Conservation (phyloP, 78 protist genomes). For the Dictyostelium purpureum region DNA sequence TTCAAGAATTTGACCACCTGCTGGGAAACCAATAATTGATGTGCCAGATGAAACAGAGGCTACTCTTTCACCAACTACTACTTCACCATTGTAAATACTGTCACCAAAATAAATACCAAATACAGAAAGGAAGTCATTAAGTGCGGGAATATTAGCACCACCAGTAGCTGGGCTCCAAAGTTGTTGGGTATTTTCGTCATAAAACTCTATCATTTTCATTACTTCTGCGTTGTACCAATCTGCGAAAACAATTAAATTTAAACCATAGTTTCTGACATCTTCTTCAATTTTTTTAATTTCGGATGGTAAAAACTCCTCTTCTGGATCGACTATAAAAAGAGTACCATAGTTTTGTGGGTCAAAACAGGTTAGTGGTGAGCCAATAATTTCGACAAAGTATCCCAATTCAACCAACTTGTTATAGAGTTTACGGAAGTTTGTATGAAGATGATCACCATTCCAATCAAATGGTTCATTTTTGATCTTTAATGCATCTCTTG, state of each 20-base stretch:
- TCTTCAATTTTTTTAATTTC: slow-evolving; percentile 87
- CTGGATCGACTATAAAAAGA: slow-evolving; percentile 95
- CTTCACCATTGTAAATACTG: slow-evolving; percentile 56
- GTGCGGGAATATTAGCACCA: slow-evolving; percentile 95
- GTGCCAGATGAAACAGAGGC: slow-evolving; percentile 40
- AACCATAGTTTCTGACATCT: slow-evolving; percentile 86
- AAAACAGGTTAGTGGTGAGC: slow-evolving; percentile 91
- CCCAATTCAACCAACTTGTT: background rate
- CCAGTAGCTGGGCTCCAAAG: slow-evolving; percentile 94
- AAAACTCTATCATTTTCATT: slow-evolving; percentile 85
- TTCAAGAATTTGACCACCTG: slow-evolving; percentile 9
- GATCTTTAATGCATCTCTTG: slow-evolving; percentile 87
- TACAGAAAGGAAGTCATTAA: slow-evolving; percentile 90
- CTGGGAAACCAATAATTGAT: slow-evolving; percentile 57
- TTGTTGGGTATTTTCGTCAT: slow-evolving; percentile 90
- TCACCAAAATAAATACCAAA: slow-evolving; percentile 86
- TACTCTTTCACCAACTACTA: background rate
- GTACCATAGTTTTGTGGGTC: slow-evolving; percentile 92
- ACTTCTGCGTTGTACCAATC: slow-evolving; percentile 90
- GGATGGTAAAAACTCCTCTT: slow-evolving; percentile 87
- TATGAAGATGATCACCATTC: slow-evolving; percentile 98
- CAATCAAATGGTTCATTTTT: slow-evolving; percentile 93
- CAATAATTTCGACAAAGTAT: slow-evolving; percentile 69
- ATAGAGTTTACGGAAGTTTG: slow-evolving; percentile 89
- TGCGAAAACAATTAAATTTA: slow-evolving; percentile 85